A percentile compares a stretch with the other conserved stretches of the same genome.
Conservation (phyloP, 495 filamentous ascomycete species). For the Durotheca rogersii region DNA sequence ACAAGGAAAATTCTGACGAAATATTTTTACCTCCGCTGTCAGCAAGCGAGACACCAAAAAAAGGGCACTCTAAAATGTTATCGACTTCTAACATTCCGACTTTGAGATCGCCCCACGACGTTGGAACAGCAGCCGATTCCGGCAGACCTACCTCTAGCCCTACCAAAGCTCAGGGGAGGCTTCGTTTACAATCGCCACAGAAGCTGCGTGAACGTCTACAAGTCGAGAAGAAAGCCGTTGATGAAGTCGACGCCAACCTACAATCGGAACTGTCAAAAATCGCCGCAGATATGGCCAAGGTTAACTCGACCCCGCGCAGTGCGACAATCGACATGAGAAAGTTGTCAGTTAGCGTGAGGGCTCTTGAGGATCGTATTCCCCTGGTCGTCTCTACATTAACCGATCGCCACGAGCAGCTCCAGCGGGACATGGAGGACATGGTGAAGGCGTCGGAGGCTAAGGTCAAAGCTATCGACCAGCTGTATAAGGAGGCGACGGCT, state of each 20-base stretch:
- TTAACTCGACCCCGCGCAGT: slow-evolving; percentile 51
- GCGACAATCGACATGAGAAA: slow-evolving; percentile 45
- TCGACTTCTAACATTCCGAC: slow-evolving; percentile 52
- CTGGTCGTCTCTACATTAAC: slow-evolving; percentile 61
- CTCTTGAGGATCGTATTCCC: slow-evolving; percentile 66
- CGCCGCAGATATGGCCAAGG: slow-evolving; percentile 72
- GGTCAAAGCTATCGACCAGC: slow-evolving; percentile 78
- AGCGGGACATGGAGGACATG: slow-evolving; percentile 66
- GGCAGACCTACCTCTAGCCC: slow-evolving; percentile 40
- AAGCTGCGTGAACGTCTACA: slow-evolving; percentile 90
- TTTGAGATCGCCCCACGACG: slow-evolving; percentile 39
- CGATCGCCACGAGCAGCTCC: slow-evolving; percentile 59
- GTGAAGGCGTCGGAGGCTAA: slow-evolving; percentile 73
- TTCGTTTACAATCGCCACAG: slow-evolving; percentile 86
- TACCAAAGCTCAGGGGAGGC: slow-evolving; percentile 55
- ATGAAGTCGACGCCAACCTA: slow-evolving; percentile 64
- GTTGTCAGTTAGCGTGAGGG: slow-evolving; percentile 56
- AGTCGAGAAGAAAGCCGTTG: slow-evolving; percentile 72
- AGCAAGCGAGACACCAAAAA: slow-evolving; percentile 20
- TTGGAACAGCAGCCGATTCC: slow-evolving; percentile 29
- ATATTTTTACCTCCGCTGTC: slow-evolving; percentile 23
- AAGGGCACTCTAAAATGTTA: slow-evolving; percentile 41
- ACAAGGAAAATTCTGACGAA: slow-evolving; percentile 46
- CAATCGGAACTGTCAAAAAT: slow-evolving; percentile 79
- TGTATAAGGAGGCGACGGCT: slow-evolving; percentile 83